A percentile compares a stretch with the other conserved stretches of the same genome.
These are phyloP conservation scores for Penicillium cinerascens DNA, from an alignment of 495 filamentous ascomycete genomes.

Conservation along the genomic window DNA sequence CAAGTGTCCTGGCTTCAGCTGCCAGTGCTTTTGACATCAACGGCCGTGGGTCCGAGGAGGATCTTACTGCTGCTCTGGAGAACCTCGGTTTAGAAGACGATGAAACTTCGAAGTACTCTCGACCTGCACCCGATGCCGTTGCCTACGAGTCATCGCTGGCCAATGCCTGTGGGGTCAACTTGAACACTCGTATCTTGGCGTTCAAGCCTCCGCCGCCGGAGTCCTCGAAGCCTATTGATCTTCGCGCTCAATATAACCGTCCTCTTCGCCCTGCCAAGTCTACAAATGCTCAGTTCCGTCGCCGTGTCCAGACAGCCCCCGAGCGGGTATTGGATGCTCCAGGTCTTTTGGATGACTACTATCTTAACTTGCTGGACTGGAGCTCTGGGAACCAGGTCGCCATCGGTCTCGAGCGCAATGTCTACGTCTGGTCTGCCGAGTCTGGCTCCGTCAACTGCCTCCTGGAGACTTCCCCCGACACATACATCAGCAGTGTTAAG, in stretches of 20 bases:
- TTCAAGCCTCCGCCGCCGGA: constrained; percentile 98
- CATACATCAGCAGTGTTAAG: constrained; percentile 96
- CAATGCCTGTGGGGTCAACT: constrained; percentile 83
- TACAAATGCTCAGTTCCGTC: constrained; percentile 75
- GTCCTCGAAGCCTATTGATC: constrained; percentile 95
- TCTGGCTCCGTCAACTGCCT: constrained; percentile 82
- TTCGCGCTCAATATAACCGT: constrained; percentile 96
- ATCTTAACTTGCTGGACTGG: constrained; percentile 98
- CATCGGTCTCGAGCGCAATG: constrained; percentile 92
- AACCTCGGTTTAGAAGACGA: constrained; percentile 67
- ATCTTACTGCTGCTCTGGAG: constrained; percentile 74
- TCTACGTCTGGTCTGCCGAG: constrained; percentile 99
- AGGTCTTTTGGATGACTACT: constrained; percentile 96
- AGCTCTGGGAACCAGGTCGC: constrained; percentile 96
- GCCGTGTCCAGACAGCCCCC: constrained; percentile 87
- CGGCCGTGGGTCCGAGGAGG: constrained; percentile 63
- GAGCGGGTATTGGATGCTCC: constrained; percentile 98
- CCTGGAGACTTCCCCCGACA: constrained; percentile 80
- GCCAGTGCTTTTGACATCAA: constrained; percentile 63
- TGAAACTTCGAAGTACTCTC: constrained; percentile 58
- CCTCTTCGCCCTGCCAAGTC: constrained; percentile 77
- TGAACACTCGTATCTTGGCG: constrained; percentile 93
- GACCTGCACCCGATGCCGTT: constrained; percentile 77
- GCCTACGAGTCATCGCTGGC: constrained; percentile 93
- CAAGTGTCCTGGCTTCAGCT: constrained; percentile 65